Evolutionary conservation across 305 asterid genomes (phyloP), one percentile per base, ranked within the genome.

Genomic region (Andrographis paniculata): DNA sequence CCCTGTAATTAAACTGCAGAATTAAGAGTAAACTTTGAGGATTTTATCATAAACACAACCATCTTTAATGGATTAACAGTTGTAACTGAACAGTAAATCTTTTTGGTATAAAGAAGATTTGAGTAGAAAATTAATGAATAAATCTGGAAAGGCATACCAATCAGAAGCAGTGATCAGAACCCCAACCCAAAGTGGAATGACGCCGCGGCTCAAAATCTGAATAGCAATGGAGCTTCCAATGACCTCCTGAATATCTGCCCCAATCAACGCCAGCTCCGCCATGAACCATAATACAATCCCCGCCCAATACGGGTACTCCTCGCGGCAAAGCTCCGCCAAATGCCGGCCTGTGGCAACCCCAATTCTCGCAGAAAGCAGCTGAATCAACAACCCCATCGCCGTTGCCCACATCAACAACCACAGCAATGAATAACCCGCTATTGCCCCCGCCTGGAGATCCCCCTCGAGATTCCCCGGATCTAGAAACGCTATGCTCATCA

Each of bases 251-350:
- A 50, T 50, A 50, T 50, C 55, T 2, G 55, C 55, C 1, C 55
- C 55, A 36, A 61, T 61, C 40, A 61, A 20, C 14, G 61, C 67
- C 18, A 61, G 17, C 56, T 61, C 67, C 17, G 67, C 61, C 67
- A 61, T 61, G 30, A 48, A 14, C 67, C 67, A 61, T 9, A 61
- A 39, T 46, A 61, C n/a, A 39, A 61, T 17, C 47, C 56, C 35
- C n/a, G 61, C 61, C 67, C 67, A 61, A 40, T 47, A 5, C n/a
- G 67, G 67, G 30, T 61, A 61, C 61, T 53, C 67, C 3, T 61
- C 67, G 37, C 67, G 20, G 31, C 67, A 61, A 8, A 61, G 17
- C 56, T 61, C 67, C 14, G 67, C 67, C 35, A 61, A 49, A 23
- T 61, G 61, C 17, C 49, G 31, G 30, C 67, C 67, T 20, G 67